Base-by-base conservation (phyloP, 768 basidiomycete genomes). In the Mycena indigotica region DNA sequence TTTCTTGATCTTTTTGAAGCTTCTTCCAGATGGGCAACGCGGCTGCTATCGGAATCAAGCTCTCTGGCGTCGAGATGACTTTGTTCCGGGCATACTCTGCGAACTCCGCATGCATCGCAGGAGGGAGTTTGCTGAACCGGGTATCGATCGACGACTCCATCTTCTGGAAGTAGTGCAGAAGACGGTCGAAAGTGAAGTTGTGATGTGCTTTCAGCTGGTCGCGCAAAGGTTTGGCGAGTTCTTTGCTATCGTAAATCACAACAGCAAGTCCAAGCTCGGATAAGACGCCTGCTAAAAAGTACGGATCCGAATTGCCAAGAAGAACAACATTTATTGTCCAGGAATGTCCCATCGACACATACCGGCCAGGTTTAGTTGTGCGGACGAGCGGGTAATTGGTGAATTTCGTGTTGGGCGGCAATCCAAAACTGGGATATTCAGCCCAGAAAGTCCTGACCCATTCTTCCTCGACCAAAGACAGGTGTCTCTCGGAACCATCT, bases 381-480 rank as follows among this genome's bases (percentile, higher is more conserved):
- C 70, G 72, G 0, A 80, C 72, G 15, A 80, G 62, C 2, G 75
- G 73, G 53, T 73, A 75, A 6, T 51, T 32, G 3, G 35, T 28
- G 38, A 62, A 41, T 2, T 55, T 50, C 12, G 74, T 66, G 4
- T 69, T 63, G 1, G 52, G 28, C 3, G 40, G 13, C 15, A 58
- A 32, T 5, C 51, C 44, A 16, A 66, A 51, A 66, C 39, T 56
- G 35, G 30, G 58, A n/a, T 32, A 66, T 30, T 65, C 63, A 2
- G 60, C 55, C 78, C 78, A 79, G 53, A 78, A 77, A 0, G 53
- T 59, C 8, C 30, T 23, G 6, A 75, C 70, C 75, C 75, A 76
- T 17, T 53, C 28, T 17, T 59, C 51, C 5, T 66, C 45, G 21
- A 52, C 50, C 17, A 35, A 17, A 10, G 53, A 56, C 45, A 63